These are phyloP conservation scores for Rhodotorula sp. DNA, from an alignment of 1,284 basidiomycete genomes.

Conservation along the genomic window DNA sequence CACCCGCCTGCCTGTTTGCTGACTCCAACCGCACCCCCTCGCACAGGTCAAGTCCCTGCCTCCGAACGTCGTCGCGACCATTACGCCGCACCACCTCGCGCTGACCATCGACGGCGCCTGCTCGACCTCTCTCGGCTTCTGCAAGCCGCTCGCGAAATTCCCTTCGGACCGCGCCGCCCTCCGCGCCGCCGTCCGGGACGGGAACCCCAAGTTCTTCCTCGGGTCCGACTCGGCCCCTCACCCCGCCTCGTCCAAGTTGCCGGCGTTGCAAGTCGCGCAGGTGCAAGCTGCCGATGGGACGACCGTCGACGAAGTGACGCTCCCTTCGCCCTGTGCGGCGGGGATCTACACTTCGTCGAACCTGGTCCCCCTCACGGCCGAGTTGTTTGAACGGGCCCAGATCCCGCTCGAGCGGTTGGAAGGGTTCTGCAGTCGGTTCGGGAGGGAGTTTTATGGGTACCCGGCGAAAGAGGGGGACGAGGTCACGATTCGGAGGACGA, in stretches of 20 bases:
- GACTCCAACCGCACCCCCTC: not conserved
- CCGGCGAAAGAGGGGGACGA: conserved; percentile 47
- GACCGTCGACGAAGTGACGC: conserved; percentile 23
- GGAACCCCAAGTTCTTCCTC: conserved; percentile 94
- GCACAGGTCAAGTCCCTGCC: conserved; percentile 69
- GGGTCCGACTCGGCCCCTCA: conserved; percentile 98
- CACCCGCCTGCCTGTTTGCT: no score
- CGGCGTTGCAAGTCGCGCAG: conserved; percentile 56
- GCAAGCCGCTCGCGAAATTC: conserved; percentile 97
- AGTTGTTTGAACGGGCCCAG: conserved; percentile 68
- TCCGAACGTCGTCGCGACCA: conserved; percentile 88
- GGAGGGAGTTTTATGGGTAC: conserved; percentile 74
- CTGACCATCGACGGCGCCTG: conserved; percentile 98
- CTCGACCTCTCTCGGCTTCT: conserved; percentile 92
- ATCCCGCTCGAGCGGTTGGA: conserved; percentile 72
- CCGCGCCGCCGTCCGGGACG: conserved; percentile 71
- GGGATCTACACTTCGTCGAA: conserved; percentile 91
- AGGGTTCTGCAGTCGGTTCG: conserved; percentile 72
- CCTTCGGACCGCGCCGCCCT: conserved; percentile 87
- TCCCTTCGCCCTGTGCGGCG: conserved; percentile 73
- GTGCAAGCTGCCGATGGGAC: conserved; percentile 2
- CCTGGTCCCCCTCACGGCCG: conserved; percentile 80
- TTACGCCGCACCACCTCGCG: conserved; percentile 94
- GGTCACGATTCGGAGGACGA: conserved; percentile 52
- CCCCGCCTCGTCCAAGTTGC: conserved; percentile 74